Conservation (phyloP, 2,329 filamentous ascomycete genomes). For the Microsporum canis region DNA sequence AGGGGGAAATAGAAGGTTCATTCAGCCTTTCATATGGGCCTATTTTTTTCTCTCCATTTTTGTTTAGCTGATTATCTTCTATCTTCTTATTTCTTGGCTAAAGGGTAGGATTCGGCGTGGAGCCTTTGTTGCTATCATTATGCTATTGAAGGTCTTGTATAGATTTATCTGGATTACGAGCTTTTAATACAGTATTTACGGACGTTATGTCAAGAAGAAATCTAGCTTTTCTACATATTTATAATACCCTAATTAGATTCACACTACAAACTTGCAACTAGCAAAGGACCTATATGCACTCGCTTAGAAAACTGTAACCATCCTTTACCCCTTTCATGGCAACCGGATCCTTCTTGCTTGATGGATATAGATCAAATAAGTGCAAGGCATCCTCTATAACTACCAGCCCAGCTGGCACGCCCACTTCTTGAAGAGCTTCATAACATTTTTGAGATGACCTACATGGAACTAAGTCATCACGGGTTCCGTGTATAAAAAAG, state of each 20-base stretch:
- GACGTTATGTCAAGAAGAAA: too few relatives aligned
- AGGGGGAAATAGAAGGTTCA: neutral
- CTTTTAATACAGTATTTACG: too few relatives aligned
- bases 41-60: neutral
- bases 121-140: too few relatives aligned
- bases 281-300: too few relatives aligned
- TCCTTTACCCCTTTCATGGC: neutral
- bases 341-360: neutral
- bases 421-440: neutral
- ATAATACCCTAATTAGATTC: too few relatives aligned
- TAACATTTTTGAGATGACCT: neutral
- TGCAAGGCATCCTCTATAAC: neutral
- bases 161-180: too few relatives aligned
- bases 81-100: neutral
- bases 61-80: neutral
- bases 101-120: too few relatives aligned
- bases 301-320: neutral
- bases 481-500: constrained; percentile 16
- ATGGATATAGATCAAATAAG: neutral
- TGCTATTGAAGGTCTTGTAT: too few relatives aligned
- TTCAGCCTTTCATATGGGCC: neutral
- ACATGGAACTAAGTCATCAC: constrained; percentile 17
- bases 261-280: too few relatives aligned
- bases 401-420: neutral
- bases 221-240: too few relatives aligned